These are phyloP conservation scores for Phaeosphaeria sp. DNA, from an alignment of 2,329 filamentous ascomycete species.

Conservation along the genomic window DNA sequence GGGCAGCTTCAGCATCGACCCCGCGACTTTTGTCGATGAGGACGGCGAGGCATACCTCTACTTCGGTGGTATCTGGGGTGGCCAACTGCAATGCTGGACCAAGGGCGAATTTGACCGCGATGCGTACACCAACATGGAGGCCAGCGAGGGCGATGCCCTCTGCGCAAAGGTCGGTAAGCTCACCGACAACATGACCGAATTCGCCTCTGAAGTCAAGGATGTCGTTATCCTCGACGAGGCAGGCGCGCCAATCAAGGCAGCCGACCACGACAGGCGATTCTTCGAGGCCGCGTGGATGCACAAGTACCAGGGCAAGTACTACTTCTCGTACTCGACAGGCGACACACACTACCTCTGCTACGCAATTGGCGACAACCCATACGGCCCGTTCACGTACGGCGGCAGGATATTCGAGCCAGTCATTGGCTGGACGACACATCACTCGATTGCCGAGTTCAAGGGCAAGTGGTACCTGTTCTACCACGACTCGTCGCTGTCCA, in stretches of 20 bases:
- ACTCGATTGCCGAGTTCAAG: conserved; percentile 77
- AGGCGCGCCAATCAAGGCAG: conserved; percentile 63
- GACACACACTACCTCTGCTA: conserved; percentile 79
- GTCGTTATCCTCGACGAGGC: conserved; percentile 70
- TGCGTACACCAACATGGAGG: conserved; percentile 36
- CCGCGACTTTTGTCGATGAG: conserved; percentile 76
- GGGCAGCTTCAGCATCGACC: conserved; percentile 79
- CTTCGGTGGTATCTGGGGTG: conserved; percentile 82
- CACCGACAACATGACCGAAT: conserved; percentile 69
- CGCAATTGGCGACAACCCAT: conserved; percentile 68
- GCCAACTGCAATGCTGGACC: conserved; percentile 79
- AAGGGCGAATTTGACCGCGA: conserved; percentile 63
- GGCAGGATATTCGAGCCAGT: conserved; percentile 78
- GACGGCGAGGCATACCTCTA: conserved; percentile 72
- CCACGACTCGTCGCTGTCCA: conserved; percentile 74
- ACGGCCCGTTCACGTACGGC: conserved; percentile 75
- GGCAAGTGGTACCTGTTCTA: conserved; percentile 78
- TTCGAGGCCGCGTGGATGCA: conserved; percentile 85
- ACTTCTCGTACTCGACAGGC: conserved; percentile 80
- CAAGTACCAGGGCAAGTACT: conserved; percentile 72
- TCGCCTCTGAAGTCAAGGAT: conserved; percentile 64
- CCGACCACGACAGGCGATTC: conserved; percentile 77
- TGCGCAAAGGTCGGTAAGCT: conserved; percentile 72
- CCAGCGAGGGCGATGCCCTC: conserved; percentile 59
- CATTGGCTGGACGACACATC: conserved; percentile 81